Evolutionary conservation across 768 basidiomycete species (phyloP), one percentile per base, ranked within the genome.

Genomic region (Xanthoconium purpureum): DNA sequence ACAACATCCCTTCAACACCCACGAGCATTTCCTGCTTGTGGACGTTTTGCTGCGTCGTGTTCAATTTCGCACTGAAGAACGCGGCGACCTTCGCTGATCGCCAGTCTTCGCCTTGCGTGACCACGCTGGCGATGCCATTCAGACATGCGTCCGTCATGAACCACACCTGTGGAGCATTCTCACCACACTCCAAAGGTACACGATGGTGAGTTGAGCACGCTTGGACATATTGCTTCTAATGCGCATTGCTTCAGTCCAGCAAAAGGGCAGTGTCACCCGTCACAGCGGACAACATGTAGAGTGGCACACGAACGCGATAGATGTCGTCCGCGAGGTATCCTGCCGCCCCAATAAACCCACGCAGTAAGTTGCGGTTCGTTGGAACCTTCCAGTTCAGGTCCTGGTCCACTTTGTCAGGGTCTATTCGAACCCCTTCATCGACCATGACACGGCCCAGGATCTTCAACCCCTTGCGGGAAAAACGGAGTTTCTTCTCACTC

Each of bases 381-480:
- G 45, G 57, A 0, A n/a, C 7, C n/a, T 61, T 61, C 57, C 60
- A 61, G 9, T 56, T 71, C 0, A 66, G 1, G 0, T 80, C 64
- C 0, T 58, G 51, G 32, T 78, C 73, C 0, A 81, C 76, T 42
- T 80, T 81, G 18, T 74, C 60, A 0, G 76, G 75, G 37, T 80
- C 77, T 75, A 80, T 79, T 0, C 49, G 47, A 20, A 81, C 77
- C 0, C 78, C 77, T 0, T 71, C n/a, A 17, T 74, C 65, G 20
- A 72, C 68, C 12, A 20, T 6, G 0, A 47, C 18, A 2, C 32
- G 9, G 3, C 45, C 32, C 3, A 47, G 5, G n/a, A 47, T 18
- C 10, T 44, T 44, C 43, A 44, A 6, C 9, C 15, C 43, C 1
- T 5, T 1, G 9, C 24, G 17, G 0, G 29, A 8, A 5, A 28